Evolutionary conservation across 805 yeast genomes (phyloP), one percentile per base, ranked within the genome.

Genomic region (Wickerhamiella occidentalis): DNA sequence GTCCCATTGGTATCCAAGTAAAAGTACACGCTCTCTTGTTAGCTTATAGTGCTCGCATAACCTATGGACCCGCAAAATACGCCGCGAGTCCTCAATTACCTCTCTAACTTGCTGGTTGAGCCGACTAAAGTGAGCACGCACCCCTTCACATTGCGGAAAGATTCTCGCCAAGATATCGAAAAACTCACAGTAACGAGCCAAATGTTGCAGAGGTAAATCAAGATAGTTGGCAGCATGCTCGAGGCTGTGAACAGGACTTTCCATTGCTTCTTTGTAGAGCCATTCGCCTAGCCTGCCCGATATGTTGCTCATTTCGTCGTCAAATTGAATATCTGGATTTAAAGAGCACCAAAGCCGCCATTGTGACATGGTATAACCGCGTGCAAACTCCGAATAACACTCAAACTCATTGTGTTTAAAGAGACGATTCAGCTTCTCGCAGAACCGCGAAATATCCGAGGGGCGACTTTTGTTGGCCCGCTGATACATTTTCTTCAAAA

Each of bases 281-380:
- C 50, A 50, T 21, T 58, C 58, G 11, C 58, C 59, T 19, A 56
- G 25, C 12, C 53, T 52, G 5, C 40, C 43, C 12, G 48, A 51
- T 11, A 53, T 52, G 33, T 52, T 52, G 18, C 43, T 42, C 25
- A 35, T 18, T 22, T 51, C 52, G 17, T 49, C 48, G 18, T 37
- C 48, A 52, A 54, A 55, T n/a, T 45, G 47, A 9, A 40, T 26
- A 12, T 48, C 45, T 17, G 45, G 47, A 36, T 37, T 53, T 30
- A 29, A 37, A 26, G 13, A 51, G 19, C 30, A 40, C 54, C 47
- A 55, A 53, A 45, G 48, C 15, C 21, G 40, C 52, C 37, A 45
- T 28, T 19, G 58, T 2, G 50, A 25, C 13, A 22, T 29, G 4
- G 41, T 44, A 21, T 44, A 33, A 2, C 26, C 29, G 2, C 25